Base-by-base conservation (phyloP, 2,329 filamentous ascomycete genomes). In the Aspergillus phoenicis region DNA sequence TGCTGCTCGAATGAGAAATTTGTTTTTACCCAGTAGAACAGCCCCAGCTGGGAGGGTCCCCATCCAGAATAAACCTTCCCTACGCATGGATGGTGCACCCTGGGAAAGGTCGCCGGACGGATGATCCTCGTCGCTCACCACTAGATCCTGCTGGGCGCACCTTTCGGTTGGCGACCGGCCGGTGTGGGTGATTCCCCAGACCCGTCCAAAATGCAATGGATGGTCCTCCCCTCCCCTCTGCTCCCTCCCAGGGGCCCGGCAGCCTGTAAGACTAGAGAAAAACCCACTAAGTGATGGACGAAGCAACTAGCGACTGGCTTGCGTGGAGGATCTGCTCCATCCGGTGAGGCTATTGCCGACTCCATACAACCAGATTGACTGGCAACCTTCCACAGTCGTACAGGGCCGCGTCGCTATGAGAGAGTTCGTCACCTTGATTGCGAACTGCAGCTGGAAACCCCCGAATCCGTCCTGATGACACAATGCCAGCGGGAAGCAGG, bases 121-220 rank as follows among this genome's bases (percentile, higher is more conserved):
- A 61, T 63, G 58, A 63, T 63, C 61, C 61, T 61, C 61, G 51
- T 54, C 36, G 57, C 52, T 52, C 45, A 11, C 30, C 20, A 43
- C n/a, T 36, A 36, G 33, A 36, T 36, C 33, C 33, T 30, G 52
- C 58, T 56, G 47, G 51, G 49, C 55, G 39, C 51, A 38, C 51
- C 28, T n/a, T 53, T 54, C 58, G 60, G 60, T 59, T 52, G 57
- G 52, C 54, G 53, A 55, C 61, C 54, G 58, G 26, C 39, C 53
- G 39, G 53, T 20, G 52, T 45, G 41, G 41, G 53, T 47, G 53
- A 48, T 57, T 59, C 60, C 52, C 60, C 60, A 62, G 60, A 55
- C 52, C 54, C 58, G 43, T 55, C 58, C 58, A 60, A 52, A 60
- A 51, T 56, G 43, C 38, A 51, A 60, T 48, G 45, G 54, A 47